These are phyloP conservation scores for Fusarium cyanostomum DNA, from an alignment of 2,329 filamentous ascomycete species.

Conservation along the genomic window DNA sequence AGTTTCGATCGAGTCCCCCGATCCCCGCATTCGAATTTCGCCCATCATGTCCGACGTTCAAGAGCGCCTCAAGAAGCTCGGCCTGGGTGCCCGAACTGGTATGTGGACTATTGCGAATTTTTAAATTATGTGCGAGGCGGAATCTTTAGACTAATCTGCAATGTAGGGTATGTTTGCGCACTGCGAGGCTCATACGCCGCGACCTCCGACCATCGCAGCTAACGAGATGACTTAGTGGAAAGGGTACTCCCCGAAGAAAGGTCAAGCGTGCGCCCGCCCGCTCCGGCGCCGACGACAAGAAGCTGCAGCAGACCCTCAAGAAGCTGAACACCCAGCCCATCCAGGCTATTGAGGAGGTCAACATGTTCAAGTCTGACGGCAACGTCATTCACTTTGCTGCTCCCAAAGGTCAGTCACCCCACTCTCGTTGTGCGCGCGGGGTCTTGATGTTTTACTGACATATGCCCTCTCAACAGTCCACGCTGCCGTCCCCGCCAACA, in stretches of 20 bases:
- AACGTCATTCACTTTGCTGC: conserved; percentile 99
- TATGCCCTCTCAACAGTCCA: conserved; percentile 71
- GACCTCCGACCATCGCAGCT: conserved; percentile 39
- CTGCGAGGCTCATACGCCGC: conserved; percentile 22
- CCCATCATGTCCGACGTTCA: conserved; percentile 64
- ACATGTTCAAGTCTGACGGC: conserved; percentile 99
- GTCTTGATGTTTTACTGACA: conserved; percentile 37
- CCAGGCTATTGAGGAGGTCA: conserved; percentile 99
- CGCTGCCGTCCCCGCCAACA: conserved; percentile 96
- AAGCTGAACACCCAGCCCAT: conserved; percentile 99
- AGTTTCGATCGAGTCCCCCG: conserved; percentile 44
- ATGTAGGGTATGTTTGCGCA: conserved; percentile 50
- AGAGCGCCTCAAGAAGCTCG: conserved; percentile 69
- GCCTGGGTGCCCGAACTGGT: conserved; percentile 70
- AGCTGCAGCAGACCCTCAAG: conserved; percentile 96
- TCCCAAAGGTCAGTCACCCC: conserved; percentile 82
- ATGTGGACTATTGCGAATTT: conserved; percentile 53
- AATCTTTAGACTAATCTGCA: conserved; percentile 25
- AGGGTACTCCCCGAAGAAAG: conserved; percentile 97
- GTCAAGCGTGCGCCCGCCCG: conserved; percentile 97
- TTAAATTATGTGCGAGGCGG: background rate
- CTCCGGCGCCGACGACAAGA: conserved; percentile 98
- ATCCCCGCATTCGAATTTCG: conserved; percentile 46
- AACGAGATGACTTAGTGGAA: conserved; percentile 70
- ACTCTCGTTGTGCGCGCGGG: conserved; percentile 23